Percentiles rank a stretch among this genome's conserved stretches.
Evolutionary conservation across 805 yeast species (phyloP).

Genomic region (Yamadazyma phyllophila): DNA sequence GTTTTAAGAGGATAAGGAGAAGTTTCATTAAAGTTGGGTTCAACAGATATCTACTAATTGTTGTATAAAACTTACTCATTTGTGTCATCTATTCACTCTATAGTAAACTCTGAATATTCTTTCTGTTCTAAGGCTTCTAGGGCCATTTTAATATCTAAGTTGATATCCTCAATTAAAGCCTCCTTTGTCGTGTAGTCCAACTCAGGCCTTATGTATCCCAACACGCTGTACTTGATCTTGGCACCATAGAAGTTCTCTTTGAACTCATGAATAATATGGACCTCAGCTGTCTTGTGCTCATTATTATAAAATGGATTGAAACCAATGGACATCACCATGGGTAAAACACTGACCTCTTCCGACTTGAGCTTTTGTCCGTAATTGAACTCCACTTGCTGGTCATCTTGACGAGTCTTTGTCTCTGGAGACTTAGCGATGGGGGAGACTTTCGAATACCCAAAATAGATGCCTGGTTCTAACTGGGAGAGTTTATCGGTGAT

Average conservation of each 20-base stretch:
- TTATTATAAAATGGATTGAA: slow-evolving; percentile 92
- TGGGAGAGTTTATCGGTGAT: slow-evolving; percentile 45
- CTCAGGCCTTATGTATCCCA: slow-evolving; percentile 93
- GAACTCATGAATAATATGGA: slow-evolving; percentile 81
- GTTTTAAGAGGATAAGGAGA: no score
- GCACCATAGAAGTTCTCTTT: slow-evolving; percentile 78
- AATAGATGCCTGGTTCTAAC: slow-evolving; percentile 80
- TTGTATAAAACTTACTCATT: no score
- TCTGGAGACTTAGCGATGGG: slow-evolving; percentile 17
- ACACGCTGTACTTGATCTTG: slow-evolving; percentile 57
- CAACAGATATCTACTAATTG: no score
- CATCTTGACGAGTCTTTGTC: slow-evolving; percentile 21
- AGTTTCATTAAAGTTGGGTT: no score
- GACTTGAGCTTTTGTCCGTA: slow-evolving; percentile 53
- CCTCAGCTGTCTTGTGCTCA: slow-evolving; percentile 76
- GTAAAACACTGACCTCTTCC: slow-evolving; percentile 51
- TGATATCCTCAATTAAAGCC: slow-evolving; percentile 80
- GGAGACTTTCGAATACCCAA: slow-evolving; percentile 61
- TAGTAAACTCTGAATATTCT: background rate
- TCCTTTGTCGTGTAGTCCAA: slow-evolving; percentile 79
- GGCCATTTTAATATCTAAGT: slow-evolving; percentile 74
- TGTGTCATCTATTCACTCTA: no score
- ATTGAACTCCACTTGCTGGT: slow-evolving; percentile 44
- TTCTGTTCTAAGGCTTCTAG: slow-evolving; percentile 35
- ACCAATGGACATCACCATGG: slow-evolving; percentile 95